Conservation (phyloP, 345 rosid species). For the Eucalyptus cloeziana region DNA sequence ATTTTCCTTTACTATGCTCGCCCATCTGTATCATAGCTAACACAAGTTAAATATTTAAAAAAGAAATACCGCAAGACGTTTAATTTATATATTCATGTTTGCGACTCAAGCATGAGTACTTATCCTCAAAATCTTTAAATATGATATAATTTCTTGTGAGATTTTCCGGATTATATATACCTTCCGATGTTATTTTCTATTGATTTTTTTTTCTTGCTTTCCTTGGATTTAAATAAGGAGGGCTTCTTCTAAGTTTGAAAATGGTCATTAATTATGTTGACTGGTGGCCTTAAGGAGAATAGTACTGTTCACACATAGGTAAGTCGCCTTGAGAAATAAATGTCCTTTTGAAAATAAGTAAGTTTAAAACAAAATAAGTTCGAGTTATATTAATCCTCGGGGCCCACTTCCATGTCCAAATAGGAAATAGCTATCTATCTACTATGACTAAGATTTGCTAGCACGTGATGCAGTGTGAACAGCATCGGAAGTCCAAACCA, state of each 20-base stretch:
- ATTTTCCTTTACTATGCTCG: too few relatives aligned
- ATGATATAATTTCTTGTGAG: too few relatives aligned
- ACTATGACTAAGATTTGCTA: neutral
- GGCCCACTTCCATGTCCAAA: neutral
- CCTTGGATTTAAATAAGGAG: neutral
- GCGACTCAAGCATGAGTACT: too few relatives aligned
- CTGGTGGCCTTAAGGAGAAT: neutral
- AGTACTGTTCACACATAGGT: neutral
- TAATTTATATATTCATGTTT: too few relatives aligned
- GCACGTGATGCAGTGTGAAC: neutral
- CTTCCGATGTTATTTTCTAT: too few relatives aligned
- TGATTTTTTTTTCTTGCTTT: accelerated
- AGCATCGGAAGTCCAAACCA: neutral
- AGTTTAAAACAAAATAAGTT: neutral
- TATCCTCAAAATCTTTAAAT: too few relatives aligned
- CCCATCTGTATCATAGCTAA: too few relatives aligned
- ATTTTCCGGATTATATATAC: too few relatives aligned
- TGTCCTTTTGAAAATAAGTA: neutral
- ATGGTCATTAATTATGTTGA: neutral
- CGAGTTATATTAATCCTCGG: neutral
- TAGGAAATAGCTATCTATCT: neutral
- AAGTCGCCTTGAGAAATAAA: neutral
- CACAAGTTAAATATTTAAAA: too few relatives aligned
- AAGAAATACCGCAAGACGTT: too few relatives aligned
- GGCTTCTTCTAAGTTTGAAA: neutral